These are phyloP conservation scores for Clitopilus passeckerianus DNA, from an alignment of 768 basidiomycete genomes.

Conservation along the genomic window DNA sequence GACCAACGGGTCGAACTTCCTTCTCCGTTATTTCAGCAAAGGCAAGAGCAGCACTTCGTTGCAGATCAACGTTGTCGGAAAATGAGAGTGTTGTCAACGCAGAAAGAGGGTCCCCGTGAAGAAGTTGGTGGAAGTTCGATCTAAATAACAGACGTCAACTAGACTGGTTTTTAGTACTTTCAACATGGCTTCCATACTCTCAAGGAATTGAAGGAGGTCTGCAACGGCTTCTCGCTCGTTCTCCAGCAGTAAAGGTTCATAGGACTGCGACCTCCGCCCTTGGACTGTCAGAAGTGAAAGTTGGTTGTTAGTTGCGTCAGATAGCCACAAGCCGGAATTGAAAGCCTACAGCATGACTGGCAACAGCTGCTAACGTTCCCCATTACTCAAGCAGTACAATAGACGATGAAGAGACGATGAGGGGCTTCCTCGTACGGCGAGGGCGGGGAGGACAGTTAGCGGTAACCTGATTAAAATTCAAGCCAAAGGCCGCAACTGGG, in stretches of 20 bases:
- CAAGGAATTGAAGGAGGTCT: slow-evolving; percentile 93
- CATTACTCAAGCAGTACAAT: slow-evolving; percentile 33
- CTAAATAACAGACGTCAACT: slow-evolving; percentile 32
- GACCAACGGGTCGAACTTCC: slow-evolving; percentile 93
- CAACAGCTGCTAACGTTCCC: slow-evolving; percentile 79
- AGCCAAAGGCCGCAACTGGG: background rate
- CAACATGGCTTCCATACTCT: slow-evolving; percentile 61
- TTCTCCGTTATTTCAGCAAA: slow-evolving; percentile 99
- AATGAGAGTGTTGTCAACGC: slow-evolving; percentile 97
- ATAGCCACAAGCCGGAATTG: slow-evolving; percentile 6
- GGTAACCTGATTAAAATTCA: slow-evolving; percentile 16
- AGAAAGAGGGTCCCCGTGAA: slow-evolving; percentile 90
- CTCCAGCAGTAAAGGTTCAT: slow-evolving; percentile 83
- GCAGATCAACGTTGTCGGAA: slow-evolving; percentile 98
- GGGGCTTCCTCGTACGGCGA: slow-evolving; percentile 7
- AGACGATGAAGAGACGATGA: slow-evolving; percentile 1
- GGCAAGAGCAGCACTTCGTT: slow-evolving; percentile 94
- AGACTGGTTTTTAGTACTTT: slow-evolving; percentile 1
- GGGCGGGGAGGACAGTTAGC: slow-evolving; percentile 8
- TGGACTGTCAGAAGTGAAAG: slow-evolving; percentile 44
- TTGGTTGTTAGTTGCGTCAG: slow-evolving; percentile 15
- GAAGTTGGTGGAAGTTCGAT: slow-evolving; percentile 98
- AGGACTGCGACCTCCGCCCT: slow-evolving; percentile 79
- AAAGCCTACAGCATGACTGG: slow-evolving; percentile 64
- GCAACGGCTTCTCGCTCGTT: slow-evolving; percentile 98